Evolutionary conservation across 352 stramenopile species (phyloP), one percentile per base, ranked within the genome.

Genomic region (Peronospora farinosa): DNA sequence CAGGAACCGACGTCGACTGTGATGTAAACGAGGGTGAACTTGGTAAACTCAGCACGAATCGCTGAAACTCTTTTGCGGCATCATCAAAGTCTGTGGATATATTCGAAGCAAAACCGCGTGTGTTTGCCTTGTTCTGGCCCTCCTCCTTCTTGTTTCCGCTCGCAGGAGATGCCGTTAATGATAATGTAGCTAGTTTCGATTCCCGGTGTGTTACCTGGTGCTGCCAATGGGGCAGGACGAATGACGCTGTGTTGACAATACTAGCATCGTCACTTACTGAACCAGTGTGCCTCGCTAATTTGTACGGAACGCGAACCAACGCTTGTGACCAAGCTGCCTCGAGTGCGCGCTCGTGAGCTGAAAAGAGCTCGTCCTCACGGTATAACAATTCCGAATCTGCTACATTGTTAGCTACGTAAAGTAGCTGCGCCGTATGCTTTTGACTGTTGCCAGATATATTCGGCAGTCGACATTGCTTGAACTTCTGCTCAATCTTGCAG

Each of bases 321-420:
- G 52, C 33, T 10, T 60, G 53, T 0, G 67, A 41, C 57, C 75
- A 76, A 19, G 69, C 51, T 12, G 35, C 33, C 23, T 78, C 61
- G 7, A 86, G 60, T 33, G 60, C 60, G 3, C 58, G 55, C 25
- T 65, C 49, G 30, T 80, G 72, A 15, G 62, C 64, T 6, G 53
- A 55, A 0, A 78, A 36, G 28, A 72, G 36, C 27, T 72, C 46
- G 16, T 65, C 62, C 10, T 74, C 66, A 8, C 63, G 47, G 21
- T 56, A 63, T 7, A 69, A 36, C n/a, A 76, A 28, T 42, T 63
- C 65, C 1, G 49, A 57, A 15, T 63, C 53, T 12, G 65, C 21
- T 4, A 68, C n/a, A 35, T 75, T 71, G 43, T 84, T 92, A 15
- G 57, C 61, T 1, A 89, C 67, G 33, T 77, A 86, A 17, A 92